These are phyloP conservation scores for Saprolegnia diclina DNA, from an alignment of 352 stramenopile genomes.

Conservation along the genomic window DNA sequence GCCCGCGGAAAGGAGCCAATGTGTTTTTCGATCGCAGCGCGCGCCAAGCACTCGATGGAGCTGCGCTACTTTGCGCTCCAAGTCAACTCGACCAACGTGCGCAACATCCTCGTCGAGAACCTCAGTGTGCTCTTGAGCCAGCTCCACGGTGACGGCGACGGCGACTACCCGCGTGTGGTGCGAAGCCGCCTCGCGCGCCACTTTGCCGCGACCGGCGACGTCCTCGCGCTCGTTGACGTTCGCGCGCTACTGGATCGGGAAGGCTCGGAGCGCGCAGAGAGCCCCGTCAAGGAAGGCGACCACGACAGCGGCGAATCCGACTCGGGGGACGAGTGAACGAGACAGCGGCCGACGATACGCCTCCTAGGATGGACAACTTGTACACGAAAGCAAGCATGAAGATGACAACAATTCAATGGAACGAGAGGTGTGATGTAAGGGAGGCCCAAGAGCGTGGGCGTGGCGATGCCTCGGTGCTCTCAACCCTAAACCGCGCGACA, in stretches of 20 bases:
- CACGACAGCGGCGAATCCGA: neutral
- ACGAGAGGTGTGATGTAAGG: too few species aligned
- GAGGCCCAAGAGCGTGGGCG: too few species aligned
- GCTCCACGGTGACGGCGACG: constrained; percentile 45
- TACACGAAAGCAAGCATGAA: too few species aligned
- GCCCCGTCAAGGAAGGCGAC: neutral
- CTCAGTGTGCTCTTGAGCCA: constrained; percentile 38
- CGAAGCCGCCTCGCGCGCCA: constrained; percentile 42
- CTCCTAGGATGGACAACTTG: too few species aligned
- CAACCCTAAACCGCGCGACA: too few species aligned
- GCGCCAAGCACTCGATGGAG: constrained; percentile 35
- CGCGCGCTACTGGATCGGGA: constrained; percentile 43
- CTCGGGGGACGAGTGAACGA: neutral
- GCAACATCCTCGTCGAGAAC: constrained; percentile 47
- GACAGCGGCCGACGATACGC: too few species aligned
- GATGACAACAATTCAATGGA: too few species aligned
- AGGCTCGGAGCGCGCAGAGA: constrained; percentile 6
- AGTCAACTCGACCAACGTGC: constrained; percentile 39
- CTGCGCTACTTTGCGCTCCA: constrained; percentile 46
- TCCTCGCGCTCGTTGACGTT: constrained; percentile 41
- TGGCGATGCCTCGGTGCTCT: too few species aligned
- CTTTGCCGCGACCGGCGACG: constrained; percentile 37
- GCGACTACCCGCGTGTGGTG: constrained; percentile 44
- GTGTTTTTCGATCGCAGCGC: constrained; percentile 38
- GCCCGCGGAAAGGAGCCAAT: constrained; percentile 40